Percentiles rank a stretch among this genome's conserved stretches.
These are phyloP conservation scores for Eremothecium gossypii DNA, from an alignment of 1,139 yeast genomes.

Conservation along the genomic window DNA sequence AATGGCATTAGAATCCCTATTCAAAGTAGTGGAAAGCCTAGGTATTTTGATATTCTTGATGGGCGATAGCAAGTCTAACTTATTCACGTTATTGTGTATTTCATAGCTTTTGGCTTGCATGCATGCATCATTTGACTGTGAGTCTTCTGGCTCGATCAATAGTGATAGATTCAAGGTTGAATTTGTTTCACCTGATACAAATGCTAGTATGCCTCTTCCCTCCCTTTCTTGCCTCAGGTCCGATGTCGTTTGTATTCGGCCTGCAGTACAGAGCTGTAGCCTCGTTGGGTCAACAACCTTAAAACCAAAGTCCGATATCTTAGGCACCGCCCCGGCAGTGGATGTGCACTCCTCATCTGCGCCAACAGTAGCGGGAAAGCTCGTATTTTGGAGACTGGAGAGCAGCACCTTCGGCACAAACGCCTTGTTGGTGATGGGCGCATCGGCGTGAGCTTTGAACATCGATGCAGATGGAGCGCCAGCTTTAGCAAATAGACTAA, in stretches of 20 bases:
- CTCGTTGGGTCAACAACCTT: slow-evolving; percentile 10
- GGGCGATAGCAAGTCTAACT: neutral
- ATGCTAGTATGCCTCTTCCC: slow-evolving; percentile 16
- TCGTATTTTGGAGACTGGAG: slow-evolving; percentile 5
- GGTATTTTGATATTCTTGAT: slow-evolving; percentile 23
- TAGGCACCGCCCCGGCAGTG: neutral
- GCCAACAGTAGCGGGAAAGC: neutral
- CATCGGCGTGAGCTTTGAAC: slow-evolving; percentile 10
- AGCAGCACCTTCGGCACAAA: slow-evolving; percentile 12
- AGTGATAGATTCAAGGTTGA: slow-evolving; percentile 15
- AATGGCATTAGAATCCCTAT: slow-evolving; percentile 19
- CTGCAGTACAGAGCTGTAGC: slow-evolving; percentile 11
- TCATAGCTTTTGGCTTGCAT: neutral
- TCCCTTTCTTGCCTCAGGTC: slow-evolving; percentile 19
- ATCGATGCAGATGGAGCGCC: slow-evolving; percentile 7
- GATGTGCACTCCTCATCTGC: neutral
- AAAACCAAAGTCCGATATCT: neutral
- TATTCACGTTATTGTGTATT: neutral
- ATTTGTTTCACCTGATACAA: slow-evolving; percentile 15
- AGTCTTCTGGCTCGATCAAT: neutral
- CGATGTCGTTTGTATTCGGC: slow-evolving; percentile 19
- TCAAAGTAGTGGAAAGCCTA: slow-evolving; percentile 13
- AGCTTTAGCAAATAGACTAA: slow-evolving; percentile 13
- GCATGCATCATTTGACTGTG: neutral
- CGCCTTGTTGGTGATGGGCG: slow-evolving; percentile 9